Conservation (phyloP, 2,329 filamentous ascomycete species). For the Aspergillus costaricaensis region DNA sequence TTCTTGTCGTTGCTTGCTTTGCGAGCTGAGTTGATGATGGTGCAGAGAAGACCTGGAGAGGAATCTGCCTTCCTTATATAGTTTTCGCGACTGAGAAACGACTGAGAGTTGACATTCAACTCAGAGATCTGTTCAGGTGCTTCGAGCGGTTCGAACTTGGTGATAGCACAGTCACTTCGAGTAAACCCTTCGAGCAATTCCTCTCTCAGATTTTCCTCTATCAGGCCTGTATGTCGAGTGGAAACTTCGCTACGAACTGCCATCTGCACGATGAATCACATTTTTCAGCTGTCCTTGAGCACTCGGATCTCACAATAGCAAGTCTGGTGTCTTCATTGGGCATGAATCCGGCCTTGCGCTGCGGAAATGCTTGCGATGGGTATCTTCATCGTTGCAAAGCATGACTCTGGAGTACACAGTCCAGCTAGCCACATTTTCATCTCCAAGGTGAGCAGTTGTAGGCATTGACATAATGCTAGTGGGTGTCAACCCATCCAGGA, state of each 20-base stretch:
- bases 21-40: background rate
- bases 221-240: background rate
- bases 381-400: background rate
- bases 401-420: background rate
- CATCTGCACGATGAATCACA: slow-evolving; percentile 2
- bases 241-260: background rate
- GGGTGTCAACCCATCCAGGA: background rate
- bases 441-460: background rate
- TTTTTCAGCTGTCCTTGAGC: background rate
- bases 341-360: background rate
- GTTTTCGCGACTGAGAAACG: background rate
- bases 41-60: background rate
- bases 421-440: background rate
- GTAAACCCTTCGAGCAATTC: background rate
- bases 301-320: background rate
- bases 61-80: slow-evolving; percentile 1
- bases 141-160: background rate
- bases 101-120: background rate
- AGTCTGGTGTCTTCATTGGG: background rate
- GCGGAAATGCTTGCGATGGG: background rate
- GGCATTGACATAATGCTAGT: background rate
- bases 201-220: too few species aligned
- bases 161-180: background rate
- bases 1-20: background rate
- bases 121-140: background rate